A percentile compares a stretch with the other conserved stretches of the same genome.
Evolutionary conservation across 1,284 basidiomycete genomes (phyloP).

Genomic region (Thelephora terrestris): DNA sequence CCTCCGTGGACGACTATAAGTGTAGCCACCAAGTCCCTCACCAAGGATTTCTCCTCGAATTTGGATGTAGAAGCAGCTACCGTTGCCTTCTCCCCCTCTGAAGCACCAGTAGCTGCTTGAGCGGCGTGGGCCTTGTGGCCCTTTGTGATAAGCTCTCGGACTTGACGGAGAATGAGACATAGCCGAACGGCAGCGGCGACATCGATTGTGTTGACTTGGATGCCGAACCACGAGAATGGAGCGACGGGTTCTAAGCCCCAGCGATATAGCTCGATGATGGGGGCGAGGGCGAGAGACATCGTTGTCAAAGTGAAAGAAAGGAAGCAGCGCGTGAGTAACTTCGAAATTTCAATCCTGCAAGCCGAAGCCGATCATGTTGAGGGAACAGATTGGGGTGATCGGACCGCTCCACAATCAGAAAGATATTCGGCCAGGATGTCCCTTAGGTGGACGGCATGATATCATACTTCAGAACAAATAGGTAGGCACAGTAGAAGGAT

Average conservation of each 20-base stretch:
- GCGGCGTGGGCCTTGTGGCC: conserved; percentile 32
- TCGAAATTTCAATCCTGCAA: no score
- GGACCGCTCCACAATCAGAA: conserved; percentile 19
- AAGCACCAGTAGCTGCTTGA: conserved; percentile 6
- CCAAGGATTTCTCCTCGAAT: conserved; percentile 44
- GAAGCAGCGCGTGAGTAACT: no score
- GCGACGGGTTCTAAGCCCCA: conserved; percentile 49
- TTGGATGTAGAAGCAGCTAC: conserved; percentile 9
- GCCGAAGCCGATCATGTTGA: no score
- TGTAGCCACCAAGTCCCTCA: conserved; percentile 44
- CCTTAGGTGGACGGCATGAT: no score
- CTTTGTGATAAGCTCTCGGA: conserved; percentile 36
- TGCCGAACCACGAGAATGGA: conserved; percentile 59
- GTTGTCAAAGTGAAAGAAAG: neutral
- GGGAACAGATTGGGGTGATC: no score
- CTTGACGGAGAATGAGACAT: conserved; percentile 55
- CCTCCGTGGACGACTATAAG: conserved; percentile 65
- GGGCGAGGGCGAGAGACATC: conserved; percentile 21
- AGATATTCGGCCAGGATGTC: no score
- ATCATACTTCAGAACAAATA: no score
- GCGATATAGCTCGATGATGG: conserved; percentile 43
- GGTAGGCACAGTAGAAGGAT: no score
- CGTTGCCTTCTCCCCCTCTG: conserved; percentile 7
- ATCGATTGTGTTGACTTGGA: conserved; percentile 50
- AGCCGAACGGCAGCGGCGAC: conserved; percentile 54